phyloP scores from a whole-genome alignment of 2,329 filamentous ascomycete species.

The Cercospora nicotianae region DNA sequence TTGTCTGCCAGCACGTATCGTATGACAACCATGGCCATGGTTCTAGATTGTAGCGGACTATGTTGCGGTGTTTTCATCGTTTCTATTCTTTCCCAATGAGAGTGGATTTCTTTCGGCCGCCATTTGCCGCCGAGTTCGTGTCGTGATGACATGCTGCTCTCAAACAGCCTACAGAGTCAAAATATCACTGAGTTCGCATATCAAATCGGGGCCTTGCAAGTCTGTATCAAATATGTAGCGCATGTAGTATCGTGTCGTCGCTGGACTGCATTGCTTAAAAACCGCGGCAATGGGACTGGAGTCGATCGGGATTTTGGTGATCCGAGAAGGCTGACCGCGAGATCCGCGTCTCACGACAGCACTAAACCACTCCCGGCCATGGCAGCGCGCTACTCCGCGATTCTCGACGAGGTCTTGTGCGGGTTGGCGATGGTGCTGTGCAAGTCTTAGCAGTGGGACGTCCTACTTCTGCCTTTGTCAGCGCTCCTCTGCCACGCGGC shows the following conservation, averaged over 20 bases:
- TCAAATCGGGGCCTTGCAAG: too few relatives aligned
- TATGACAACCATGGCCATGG: background rate
- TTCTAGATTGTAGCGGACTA: background rate
- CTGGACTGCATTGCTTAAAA: background rate
- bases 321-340: background rate
- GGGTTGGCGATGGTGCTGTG: conserved; percentile 2
- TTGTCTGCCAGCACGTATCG: background rate
- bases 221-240: background rate
- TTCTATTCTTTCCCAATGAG: background rate
- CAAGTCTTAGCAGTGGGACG: conserved; percentile 3
- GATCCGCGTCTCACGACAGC: conserved; percentile 6
- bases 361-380: background rate
- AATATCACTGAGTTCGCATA: too few relatives aligned
- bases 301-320: background rate
- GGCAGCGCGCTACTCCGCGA: background rate
- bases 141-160: too few relatives aligned
- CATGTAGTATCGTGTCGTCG: background rate
- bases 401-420: background rate
- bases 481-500: background rate
- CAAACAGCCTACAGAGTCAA: too few relatives aligned
- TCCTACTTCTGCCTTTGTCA: background rate
- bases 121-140: background rate
- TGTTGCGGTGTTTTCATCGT: background rate
- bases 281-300: background rate
- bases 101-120: background rate